Evolutionary conservation across 1,284 basidiomycete genomes (phyloP).

Genomic region (Trichosporon sp.): DNA sequence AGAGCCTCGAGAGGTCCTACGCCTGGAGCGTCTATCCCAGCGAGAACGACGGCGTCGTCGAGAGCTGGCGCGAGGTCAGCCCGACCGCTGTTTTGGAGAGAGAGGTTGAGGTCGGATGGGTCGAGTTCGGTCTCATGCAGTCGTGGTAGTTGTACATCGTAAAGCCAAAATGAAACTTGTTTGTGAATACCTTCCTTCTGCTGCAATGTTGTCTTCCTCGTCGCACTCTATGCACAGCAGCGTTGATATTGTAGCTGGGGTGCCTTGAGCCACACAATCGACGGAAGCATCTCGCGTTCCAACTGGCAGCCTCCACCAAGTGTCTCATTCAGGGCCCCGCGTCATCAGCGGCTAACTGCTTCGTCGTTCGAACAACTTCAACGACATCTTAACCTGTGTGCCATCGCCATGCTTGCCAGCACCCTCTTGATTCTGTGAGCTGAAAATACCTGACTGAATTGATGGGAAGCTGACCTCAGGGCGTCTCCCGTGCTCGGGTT

Average conservation of each 20-base stretch:
- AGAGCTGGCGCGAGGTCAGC: constrained; percentile 15
- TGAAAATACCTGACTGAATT: background rate
- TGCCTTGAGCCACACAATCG: background rate
- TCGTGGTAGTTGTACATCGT: constrained; percentile 23
- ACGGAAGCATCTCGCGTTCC: constrained; percentile 5
- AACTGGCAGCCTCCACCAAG: background rate
- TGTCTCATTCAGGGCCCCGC: constrained; percentile 2
- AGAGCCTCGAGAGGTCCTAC: constrained; percentile 14
- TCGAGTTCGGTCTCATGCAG: constrained; percentile 22
- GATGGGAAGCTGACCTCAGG: background rate
- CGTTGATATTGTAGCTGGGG: no score
- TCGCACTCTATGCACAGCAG: background rate
- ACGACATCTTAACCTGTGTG: background rate
- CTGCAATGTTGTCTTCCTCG: background rate
- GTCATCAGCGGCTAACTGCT: constrained; percentile 3
- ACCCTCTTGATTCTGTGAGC: constrained; percentile 1
- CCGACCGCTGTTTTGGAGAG: background rate
- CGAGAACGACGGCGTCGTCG: constrained; percentile 12
- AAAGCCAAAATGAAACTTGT: background rate
- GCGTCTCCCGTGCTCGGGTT: constrained; percentile 14
- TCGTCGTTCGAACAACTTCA: background rate
- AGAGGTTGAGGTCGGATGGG: constrained; percentile 20
- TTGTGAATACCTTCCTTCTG: background rate
- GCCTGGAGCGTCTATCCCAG: constrained; percentile 15
- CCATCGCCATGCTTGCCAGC: background rate